phyloP scores from a whole-genome alignment of 345 rosid genomes.

The Tarenaya hassleriana region DNA sequence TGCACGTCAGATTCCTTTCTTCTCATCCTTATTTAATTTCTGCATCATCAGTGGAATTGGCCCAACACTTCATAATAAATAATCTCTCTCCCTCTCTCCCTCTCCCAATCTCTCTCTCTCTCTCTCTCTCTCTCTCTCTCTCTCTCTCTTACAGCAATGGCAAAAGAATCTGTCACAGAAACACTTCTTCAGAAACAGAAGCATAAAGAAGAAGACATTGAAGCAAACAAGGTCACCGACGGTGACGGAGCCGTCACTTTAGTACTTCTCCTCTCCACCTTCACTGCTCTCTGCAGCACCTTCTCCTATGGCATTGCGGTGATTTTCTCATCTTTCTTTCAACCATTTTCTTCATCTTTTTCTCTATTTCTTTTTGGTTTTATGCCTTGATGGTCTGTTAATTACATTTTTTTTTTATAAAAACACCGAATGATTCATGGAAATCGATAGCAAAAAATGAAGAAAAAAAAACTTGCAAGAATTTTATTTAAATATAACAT shows the following conservation, averaged over 20 bases:
- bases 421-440: no score
- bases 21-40: background rate
- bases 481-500: no score
- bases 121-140: conserved; percentile 1
- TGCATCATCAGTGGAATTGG: conserved; percentile 9
- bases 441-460: no score
- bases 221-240: conserved; percentile 3
- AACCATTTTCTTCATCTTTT: background rate
- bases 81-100: background rate
- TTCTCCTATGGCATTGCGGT: conserved; percentile 34
- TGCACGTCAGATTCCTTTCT: conserved; percentile 20
- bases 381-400: no score
- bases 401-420: no score
- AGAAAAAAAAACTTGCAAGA: no score
- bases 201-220: conserved; percentile 19
- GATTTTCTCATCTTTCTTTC: conserved; percentile 8
- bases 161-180: conserved; percentile 4
- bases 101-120: no score
- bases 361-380: background rate
- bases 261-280: conserved; percentile 21
- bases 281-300: conserved; percentile 29
- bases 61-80: background rate
- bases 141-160: conserved; percentile 21
- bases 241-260: conserved; percentile 23
- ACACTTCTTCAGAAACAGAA: conserved; percentile 23